These are phyloP conservation scores for Monosporascus sp. DNA, from an alignment of 2,329 filamentous ascomycete species.

Conservation along the genomic window DNA sequence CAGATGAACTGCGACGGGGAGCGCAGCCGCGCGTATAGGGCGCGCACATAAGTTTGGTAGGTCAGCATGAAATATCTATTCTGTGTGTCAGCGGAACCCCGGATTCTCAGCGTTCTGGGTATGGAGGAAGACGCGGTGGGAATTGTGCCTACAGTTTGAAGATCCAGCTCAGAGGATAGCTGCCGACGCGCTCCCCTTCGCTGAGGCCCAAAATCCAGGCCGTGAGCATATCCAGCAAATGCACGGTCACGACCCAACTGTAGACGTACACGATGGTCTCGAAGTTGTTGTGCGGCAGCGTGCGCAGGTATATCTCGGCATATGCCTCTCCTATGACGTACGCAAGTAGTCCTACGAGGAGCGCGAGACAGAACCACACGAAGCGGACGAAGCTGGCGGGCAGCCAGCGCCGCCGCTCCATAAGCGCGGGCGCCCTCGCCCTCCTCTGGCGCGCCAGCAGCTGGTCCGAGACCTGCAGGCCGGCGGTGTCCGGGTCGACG, in stretches of 20 bases:
- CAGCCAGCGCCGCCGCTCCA: slow-evolving; percentile 50
- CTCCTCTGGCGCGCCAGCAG: neutral
- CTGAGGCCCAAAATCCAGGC: slow-evolving; percentile 63
- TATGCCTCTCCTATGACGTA: slow-evolving; percentile 66
- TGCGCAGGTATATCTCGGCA: slow-evolving; percentile 63
- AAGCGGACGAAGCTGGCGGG: slow-evolving; percentile 64
- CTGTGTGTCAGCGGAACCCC: slow-evolving; percentile 7
- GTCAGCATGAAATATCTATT: slow-evolving; percentile 60
- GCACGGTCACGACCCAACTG: slow-evolving; percentile 63
- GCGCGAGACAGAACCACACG: slow-evolving; percentile 62
- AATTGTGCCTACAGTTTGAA: slow-evolving; percentile 55
- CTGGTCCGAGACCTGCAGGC: slow-evolving; percentile 18
- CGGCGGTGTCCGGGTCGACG: slow-evolving; percentile 29
- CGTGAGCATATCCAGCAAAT: slow-evolving; percentile 58
- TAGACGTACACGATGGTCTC: slow-evolving; percentile 67
- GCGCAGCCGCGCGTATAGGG: slow-evolving; percentile 62
- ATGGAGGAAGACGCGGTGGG: neutral
- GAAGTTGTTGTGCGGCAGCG: slow-evolving; percentile 59
- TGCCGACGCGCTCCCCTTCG: slow-evolving; percentile 62
- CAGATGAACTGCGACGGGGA: slow-evolving; percentile 60
- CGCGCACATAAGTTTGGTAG: slow-evolving; percentile 67
- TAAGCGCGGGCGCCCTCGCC: slow-evolving; percentile 26
- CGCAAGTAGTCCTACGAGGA: slow-evolving; percentile 57
- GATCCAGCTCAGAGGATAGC: slow-evolving; percentile 65
- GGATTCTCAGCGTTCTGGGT: slow-evolving; percentile 3